phyloP scores from a whole-genome alignment of 2,329 filamentous ascomycete genomes.

The Cordyceps javanica region DNA sequence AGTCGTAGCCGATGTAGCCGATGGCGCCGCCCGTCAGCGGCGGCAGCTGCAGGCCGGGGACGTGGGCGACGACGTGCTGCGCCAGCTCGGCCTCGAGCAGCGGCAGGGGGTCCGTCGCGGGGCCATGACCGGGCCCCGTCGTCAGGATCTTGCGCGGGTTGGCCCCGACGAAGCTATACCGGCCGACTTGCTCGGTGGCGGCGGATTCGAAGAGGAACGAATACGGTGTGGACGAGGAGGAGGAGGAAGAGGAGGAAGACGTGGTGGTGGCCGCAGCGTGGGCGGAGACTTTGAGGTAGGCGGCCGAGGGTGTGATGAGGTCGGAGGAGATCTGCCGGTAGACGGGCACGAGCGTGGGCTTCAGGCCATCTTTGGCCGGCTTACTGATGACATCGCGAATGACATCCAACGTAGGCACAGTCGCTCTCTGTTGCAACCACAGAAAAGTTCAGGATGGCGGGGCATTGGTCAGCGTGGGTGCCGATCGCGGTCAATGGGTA shows the following conservation, averaged over 20 bases:
- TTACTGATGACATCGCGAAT: conserved; percentile 37
- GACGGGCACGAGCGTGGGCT: conserved; percentile 71
- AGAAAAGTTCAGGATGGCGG: not conserved
- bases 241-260: conserved; percentile 32
- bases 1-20: conserved; percentile 96
- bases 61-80: conserved; percentile 70
- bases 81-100: conserved; percentile 74
- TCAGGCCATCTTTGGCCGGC: conserved; percentile 22
- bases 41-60: conserved; percentile 77
- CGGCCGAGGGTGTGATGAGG: conserved; percentile 87
- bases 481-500: not conserved
- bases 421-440: conserved; percentile 32
- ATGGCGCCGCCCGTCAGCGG: conserved; percentile 88
- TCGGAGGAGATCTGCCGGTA: conserved; percentile 85
- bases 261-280: conserved; percentile 49
- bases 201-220: conserved; percentile 97
- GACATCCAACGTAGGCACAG: conserved; percentile 41
- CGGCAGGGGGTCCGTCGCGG: conserved; percentile 77
- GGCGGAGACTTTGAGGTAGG: conserved; percentile 84
- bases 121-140: conserved; percentile 82
- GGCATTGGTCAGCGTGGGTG: conserved; percentile 11
- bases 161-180: conserved; percentile 92
- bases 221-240: conserved; percentile 52
- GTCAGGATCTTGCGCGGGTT: conserved; percentile 73
- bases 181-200: conserved; percentile 84